Evolutionary conservation across 106 monocot species (phyloP).

Genomic region (Phalaenopsis aphrodite): DNA sequence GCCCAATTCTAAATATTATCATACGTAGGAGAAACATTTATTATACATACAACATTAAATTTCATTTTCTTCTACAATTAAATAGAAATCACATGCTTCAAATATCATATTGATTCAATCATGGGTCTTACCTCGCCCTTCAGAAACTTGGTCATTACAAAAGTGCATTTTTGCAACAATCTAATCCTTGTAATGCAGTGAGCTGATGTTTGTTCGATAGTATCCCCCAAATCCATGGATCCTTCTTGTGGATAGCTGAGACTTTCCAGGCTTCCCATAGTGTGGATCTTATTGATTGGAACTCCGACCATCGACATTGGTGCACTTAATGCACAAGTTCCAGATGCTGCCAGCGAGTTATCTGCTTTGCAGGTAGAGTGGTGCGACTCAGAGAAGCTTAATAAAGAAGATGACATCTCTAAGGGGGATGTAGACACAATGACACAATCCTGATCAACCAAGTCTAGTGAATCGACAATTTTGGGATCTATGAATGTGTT

Average conservation of each 20-base stretch:
- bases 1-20: too few relatives aligned
- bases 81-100: too few relatives aligned
- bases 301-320: slow-evolving; percentile 65
- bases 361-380: slow-evolving; percentile 54
- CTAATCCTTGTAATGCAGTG: slow-evolving; percentile 55
- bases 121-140: slow-evolving; percentile 50
- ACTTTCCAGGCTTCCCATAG: slow-evolving; percentile 37
- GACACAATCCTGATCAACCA: slow-evolving; percentile 81
- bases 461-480: slow-evolving; percentile 68
- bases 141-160: slow-evolving; percentile 57
- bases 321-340: slow-evolving; percentile 40
- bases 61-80: too few relatives aligned
- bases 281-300: background rate
- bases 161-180: slow-evolving; percentile 70
- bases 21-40: too few relatives aligned
- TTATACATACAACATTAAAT: too few relatives aligned
- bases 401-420: slow-evolving; percentile 58
- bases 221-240: slow-evolving; percentile 59
- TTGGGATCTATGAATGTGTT: slow-evolving; percentile 20
- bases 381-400: slow-evolving; percentile 25
- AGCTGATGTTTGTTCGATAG: slow-evolving; percentile 60
- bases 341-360: slow-evolving; percentile 24
- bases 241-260: slow-evolving; percentile 43
- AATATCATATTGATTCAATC: background rate
- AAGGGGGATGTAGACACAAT: slow-evolving; percentile 60